These are phyloP conservation scores for Gentiana straminea DNA, from an alignment of 257 asterid species.

Conservation along the genomic window DNA sequence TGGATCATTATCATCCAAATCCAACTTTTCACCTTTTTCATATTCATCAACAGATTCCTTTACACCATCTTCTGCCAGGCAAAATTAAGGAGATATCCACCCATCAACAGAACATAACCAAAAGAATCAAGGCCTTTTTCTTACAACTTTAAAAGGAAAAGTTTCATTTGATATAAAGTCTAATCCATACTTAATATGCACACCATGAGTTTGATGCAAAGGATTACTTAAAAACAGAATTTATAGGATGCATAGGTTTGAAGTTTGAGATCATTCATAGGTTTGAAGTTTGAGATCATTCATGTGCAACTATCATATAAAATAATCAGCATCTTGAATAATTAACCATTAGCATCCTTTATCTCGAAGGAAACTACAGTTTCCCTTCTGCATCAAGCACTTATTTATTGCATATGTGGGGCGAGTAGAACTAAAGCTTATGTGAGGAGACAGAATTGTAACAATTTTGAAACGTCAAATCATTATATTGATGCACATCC, in stretches of 20 bases:
- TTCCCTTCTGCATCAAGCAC: neutral
- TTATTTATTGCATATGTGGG: too few species aligned
- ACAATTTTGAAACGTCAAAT: neutral
- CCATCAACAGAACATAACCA: constrained; percentile 21
- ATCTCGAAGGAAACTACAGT: neutral
- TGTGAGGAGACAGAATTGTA: neutral
- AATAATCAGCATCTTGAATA: neutral
- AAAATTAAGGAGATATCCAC: constrained; percentile 22
- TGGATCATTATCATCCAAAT: constrained; percentile 94
- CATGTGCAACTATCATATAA: neutral
- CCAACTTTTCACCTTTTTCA: constrained; percentile 80
- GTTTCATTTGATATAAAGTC: neutral
- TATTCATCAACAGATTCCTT: constrained; percentile 67
- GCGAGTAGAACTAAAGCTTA: too few species aligned
- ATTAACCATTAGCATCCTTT: neutral
- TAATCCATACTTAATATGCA: constrained; percentile 4
- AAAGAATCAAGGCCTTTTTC: constrained; percentile 3
- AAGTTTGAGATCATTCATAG: neutral
- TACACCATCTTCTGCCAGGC: constrained; percentile 50
- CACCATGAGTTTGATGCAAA: neutral
- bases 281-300: too few species aligned
- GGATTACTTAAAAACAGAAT: neutral
- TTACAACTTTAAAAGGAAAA: constrained; percentile 8
- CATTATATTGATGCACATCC: neutral
- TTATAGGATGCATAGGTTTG: neutral